Evolutionary conservation across 2,329 filamentous ascomycete species (phyloP), one percentile per base, ranked within the genome.

Genomic region (Tolypocladium ovalisporum): DNA sequence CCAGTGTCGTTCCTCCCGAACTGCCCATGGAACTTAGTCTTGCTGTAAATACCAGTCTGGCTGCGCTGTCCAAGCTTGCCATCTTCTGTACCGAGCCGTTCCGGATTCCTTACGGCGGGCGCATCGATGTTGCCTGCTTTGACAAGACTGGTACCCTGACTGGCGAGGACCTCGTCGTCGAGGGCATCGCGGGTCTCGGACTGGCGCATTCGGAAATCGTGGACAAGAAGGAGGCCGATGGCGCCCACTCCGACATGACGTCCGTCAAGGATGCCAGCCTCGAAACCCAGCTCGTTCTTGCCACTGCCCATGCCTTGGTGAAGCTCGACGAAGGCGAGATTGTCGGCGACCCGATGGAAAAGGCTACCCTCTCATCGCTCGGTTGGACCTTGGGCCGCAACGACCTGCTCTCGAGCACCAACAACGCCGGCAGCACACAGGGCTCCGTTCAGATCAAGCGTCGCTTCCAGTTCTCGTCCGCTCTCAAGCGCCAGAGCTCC

Each of bases 21-120:
- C 79, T 99, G 61, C 94, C 94, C 15, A 99, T 99, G 94, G 95
- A 99, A 70, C 82, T 99, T 55, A 96, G 89, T 73, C 79, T 99
- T 66, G 95, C 95, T 53, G 95, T 99, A 70, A 99, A 99, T 76
- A 99, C 94, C 15, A 96, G 90, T 80, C 77, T 99, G 71, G 92
- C 94, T 54, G 93, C 94, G 34, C 79, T 99, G 40, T 95, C 92
- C 74, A 95, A 93, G 72, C 93, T 87, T 65, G 94, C 95, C 60
- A 99, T 99, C 66, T 99, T 96, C 79, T 99, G 94, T 71, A 99
- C 94, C 2, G 95, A 99, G 72, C 94, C 94, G 34, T 99, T 99
- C 84, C 87, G 94, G 57, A 99, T 99, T 66, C 95, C 95, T 0
- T 97, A 89, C 65, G 95, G 92, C 63, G 94, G 94, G 36, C 89